Conservation (phyloP, 768 basidiomycete species). For the Candolleomyces eurysporus region DNA sequence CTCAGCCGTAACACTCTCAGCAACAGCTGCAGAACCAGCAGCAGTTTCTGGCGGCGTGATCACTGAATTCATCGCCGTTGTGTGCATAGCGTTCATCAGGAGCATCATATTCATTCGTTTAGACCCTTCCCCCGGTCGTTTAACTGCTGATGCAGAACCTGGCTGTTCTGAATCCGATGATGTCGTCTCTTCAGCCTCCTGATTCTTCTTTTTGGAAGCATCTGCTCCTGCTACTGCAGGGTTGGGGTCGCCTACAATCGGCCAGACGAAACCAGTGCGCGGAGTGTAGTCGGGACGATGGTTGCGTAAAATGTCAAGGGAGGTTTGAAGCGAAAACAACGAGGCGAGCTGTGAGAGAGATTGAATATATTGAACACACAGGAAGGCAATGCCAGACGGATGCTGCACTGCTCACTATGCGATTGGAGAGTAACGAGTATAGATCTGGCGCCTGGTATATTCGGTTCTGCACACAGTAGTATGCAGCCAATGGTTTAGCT, state of each 20-base stretch:
- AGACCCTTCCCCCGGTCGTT: constrained; percentile 31
- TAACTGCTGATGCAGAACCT: constrained; percentile 19
- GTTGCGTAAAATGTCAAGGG: constrained; percentile 69
- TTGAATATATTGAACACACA: constrained; percentile 1
- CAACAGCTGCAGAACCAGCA: constrained; percentile 11
- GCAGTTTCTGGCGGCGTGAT: constrained; percentile 44
- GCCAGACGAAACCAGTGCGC: constrained; percentile 82
- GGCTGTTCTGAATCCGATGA: constrained; percentile 6
- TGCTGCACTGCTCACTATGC: constrained; percentile 52
- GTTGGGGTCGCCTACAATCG: constrained; percentile 40
- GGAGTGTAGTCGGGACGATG: constrained; percentile 83
- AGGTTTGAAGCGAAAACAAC: constrained; percentile 68
- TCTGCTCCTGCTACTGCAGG: constrained; percentile 14
- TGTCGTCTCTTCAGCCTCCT: constrained; percentile 24
- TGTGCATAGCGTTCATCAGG: constrained; percentile 75
- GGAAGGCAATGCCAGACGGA: background rate
- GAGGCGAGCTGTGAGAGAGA: constrained; percentile 55
- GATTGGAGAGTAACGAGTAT: constrained; percentile 80
- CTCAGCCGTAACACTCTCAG: constrained; percentile 27
- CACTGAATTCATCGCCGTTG: constrained; percentile 70
- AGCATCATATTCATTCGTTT: constrained; percentile 68
- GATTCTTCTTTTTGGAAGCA: constrained; percentile 36
- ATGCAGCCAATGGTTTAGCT: constrained; percentile 79
- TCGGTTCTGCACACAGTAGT: constrained; percentile 86
- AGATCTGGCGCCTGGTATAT: constrained; percentile 88